A percentile compares a stretch with the other conserved stretches of the same genome.
phyloP scores from a whole-genome alignment of 164 flowering plant species.

The Buxus sempervirens region DNA sequence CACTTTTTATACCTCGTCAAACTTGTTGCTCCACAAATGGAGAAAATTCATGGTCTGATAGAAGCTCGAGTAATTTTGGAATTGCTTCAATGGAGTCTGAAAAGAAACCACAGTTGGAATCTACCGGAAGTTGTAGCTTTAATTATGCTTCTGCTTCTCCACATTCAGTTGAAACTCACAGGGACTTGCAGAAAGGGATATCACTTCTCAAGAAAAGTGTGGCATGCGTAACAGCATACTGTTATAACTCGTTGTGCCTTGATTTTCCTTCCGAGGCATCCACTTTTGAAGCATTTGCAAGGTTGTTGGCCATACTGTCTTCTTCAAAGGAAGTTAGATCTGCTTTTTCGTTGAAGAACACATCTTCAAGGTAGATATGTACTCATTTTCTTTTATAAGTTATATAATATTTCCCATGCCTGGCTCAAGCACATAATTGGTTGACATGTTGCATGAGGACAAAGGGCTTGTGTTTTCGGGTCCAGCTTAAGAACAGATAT shows the following conservation, averaged over 20 bases:
- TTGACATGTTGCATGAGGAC: too few species aligned
- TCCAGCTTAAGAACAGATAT: too few species aligned
- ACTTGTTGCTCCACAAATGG: constrained; percentile 67
- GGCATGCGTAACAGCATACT: constrained; percentile 86
- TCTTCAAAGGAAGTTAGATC: constrained; percentile 86
- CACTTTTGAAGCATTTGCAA: constrained; percentile 93
- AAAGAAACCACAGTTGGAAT: constrained; percentile 57
- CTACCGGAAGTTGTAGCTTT: constrained; percentile 67
- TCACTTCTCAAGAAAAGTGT: constrained; percentile 95
- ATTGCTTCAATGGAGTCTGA: constrained; percentile 90
- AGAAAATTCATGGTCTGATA: constrained; percentile 89
- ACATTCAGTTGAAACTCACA: constrained; percentile 79
- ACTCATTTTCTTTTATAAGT: constrained; percentile 1
- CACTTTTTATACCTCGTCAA: constrained; percentile 92
- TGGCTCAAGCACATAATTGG: too few species aligned
- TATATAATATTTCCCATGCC: background rate
- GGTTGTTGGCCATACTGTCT: constrained; percentile 70
- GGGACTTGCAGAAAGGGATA: constrained; percentile 94
- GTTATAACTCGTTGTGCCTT: constrained; percentile 67
- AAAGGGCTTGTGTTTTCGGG: too few species aligned
- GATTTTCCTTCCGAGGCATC: constrained; percentile 81
- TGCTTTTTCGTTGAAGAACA: constrained; percentile 61
- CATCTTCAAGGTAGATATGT: constrained; percentile 66
- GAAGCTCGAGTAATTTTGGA: constrained; percentile 86
- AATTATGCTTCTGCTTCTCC: constrained; percentile 77